Base-by-base conservation (phyloP, 2,329 filamentous ascomycete species). In the Lasiodiplodia theobromae region DNA sequence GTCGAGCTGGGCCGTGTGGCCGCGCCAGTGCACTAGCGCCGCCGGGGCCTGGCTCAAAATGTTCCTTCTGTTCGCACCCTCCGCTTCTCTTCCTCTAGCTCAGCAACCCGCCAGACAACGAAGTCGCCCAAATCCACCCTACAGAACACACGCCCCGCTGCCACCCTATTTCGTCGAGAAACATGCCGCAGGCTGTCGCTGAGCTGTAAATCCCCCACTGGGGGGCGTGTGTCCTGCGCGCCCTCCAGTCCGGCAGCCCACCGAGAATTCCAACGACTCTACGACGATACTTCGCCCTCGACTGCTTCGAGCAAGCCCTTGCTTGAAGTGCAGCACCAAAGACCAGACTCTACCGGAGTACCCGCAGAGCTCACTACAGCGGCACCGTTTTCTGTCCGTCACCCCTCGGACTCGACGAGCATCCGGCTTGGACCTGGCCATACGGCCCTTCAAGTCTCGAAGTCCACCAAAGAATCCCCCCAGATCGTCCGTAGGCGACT, bases 231-330 rank as follows among this genome's bases (percentile, higher is more conserved):
- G 78, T 74, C 77, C 77, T 82, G 82, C 31, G 77, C 86, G 87
- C 88, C 87, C 87, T 87, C 89, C 88, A 94, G 92, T 93, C 91
- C 91, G 89, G 89, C 78, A 93, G 92, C 90, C 91, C 90, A 89
- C 85, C 89, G 91, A 93, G 86, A 86, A 84, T 84, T 86, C 86
- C 85, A 87, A 88, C 86, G 83, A 82, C 78, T 80, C 77, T 73
- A 77, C 78, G 79, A 81, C 77, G 78, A 80, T 79, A 76, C 74
- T 75, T 72, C 66, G 62, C 70, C 68, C 72, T 73, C 75, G 74
- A 78, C 74, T 77, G 76, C 74, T 72, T 73, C 72, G 73, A 77
- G 78, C 76, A 74, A 68, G 63, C 68, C 71, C 25, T 52, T 77
- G 76, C 76, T 72, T 73, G 72, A 75, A 73, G 57, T 62, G 4